Evolutionary conservation across 495 filamentous ascomycete species (phyloP).

Genomic region (Lichenothelia convexa): DNA sequence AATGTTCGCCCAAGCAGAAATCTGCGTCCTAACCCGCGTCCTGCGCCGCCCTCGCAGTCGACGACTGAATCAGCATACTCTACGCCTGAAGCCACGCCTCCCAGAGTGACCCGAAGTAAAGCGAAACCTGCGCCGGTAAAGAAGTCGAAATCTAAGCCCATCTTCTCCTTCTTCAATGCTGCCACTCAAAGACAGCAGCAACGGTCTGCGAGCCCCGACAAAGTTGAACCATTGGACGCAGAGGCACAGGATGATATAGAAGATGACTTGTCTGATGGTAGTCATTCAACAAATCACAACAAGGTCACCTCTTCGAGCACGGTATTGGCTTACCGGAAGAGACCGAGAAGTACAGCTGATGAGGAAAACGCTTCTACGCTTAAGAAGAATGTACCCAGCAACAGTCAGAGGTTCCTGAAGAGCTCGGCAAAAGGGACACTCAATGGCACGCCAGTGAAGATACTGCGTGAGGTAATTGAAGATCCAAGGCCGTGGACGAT

Average conservation of each 20-base stretch:
- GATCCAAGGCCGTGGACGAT: conserved; percentile 62
- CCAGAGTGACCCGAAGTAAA: conserved; percentile 1
- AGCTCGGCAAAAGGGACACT: too few relatives aligned
- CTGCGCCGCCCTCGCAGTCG: too few relatives aligned
- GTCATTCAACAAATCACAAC: too few relatives aligned
- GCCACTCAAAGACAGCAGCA: conserved; percentile 15
- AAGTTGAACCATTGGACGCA: conserved; percentile 5
- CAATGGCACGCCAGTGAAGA: conserved; percentile 18
- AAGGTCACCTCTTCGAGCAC: too few relatives aligned
- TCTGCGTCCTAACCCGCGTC: too few relatives aligned
- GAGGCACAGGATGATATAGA: conserved; percentile 25
- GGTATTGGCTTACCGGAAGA: too few relatives aligned
- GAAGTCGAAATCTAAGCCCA: conserved; percentile 16
- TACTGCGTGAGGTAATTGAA: conserved; percentile 9
- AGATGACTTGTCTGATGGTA: conserved; percentile 19
- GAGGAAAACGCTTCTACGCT: conserved; percentile 1
- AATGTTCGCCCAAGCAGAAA: neutral
- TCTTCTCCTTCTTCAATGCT: conserved; percentile 27
- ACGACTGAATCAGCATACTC: neutral
- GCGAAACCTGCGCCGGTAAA: conserved; percentile 4
- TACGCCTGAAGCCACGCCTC: neutral
- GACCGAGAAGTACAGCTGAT: conserved; percentile 4
- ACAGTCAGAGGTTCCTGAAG: conserved; percentile 23
- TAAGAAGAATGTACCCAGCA: conserved; percentile 2
- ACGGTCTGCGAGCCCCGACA: conserved; percentile 15